These are phyloP conservation scores for Actinomucor elegans DNA, from an alignment of 371 early-diverging fungal genomes.

Conservation along the genomic window DNA sequence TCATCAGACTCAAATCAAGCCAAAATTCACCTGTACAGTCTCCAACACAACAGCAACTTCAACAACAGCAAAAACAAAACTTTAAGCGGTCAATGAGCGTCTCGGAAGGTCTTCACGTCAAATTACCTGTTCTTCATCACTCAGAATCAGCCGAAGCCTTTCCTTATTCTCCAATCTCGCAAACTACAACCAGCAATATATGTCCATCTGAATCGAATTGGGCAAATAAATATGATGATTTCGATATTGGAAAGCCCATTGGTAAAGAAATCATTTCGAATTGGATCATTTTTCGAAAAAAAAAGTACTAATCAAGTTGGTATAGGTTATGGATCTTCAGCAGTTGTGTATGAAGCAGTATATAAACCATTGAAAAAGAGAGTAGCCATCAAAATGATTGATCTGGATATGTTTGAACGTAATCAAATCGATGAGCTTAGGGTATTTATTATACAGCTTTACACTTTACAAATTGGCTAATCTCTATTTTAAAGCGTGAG, in stretches of 20 bases:
- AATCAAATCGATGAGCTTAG: conserved; percentile 92
- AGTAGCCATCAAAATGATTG: conserved; percentile 88
- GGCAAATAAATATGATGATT: conserved; percentile 43
- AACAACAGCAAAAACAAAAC: conserved; percentile 4
- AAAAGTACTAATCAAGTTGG: too few relatives aligned
- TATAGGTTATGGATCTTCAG: conserved; percentile 88
- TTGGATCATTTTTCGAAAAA: too few relatives aligned
- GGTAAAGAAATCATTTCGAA: conserved; percentile 25
- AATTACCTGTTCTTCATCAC: conserved; percentile 15
- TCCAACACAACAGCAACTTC: conserved; percentile 3
- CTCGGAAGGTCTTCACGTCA: conserved; percentile 20
- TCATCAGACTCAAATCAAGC: conserved; percentile 4
- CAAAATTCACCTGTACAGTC: conserved; percentile 7
- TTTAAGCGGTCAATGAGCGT: conserved; percentile 20
- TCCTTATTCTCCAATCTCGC: conserved; percentile 6
- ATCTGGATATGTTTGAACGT: conserved; percentile 90
- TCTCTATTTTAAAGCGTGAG: conserved; percentile 58
- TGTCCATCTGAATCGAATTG: conserved; percentile 29
- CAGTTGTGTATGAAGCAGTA: conserved; percentile 78
- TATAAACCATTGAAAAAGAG: conserved; percentile 72
- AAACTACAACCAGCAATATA: not conserved
- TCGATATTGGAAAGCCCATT: conserved; percentile 41
- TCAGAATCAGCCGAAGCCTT: conserved; percentile 10
- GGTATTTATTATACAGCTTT: conserved; percentile 36
- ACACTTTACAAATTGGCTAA: not conserved